Evolutionary conservation across 306 rosid species (phyloP), one percentile per base, ranked within the genome.

Genomic region (Castanea sativa): DNA sequence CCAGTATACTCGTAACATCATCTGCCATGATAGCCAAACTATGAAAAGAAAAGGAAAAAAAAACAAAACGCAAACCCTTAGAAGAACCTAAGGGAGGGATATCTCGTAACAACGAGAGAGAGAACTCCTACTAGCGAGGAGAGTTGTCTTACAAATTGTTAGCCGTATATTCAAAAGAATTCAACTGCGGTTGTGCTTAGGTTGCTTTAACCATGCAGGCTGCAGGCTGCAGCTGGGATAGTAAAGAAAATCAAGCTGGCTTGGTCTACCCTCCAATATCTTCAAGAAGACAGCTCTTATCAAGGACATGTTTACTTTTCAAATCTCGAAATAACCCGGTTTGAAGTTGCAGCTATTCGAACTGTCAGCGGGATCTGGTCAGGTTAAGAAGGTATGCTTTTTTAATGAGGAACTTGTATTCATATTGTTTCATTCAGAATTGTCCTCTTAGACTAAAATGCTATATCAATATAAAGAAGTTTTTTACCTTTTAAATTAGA

Each of bases 241-340:
- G 83, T 86, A 86, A 95, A 95, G 92, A 95, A 95, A 90, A 86
- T 95, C 81, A 95, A 95, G 88, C 87, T 95, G 84, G 94, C 89
- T 79, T 98, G 23, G 23, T 23, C 23, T 23, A 23, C 23, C 23
- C 23, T 23, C 23, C 23, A 23, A 23, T 23, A 0, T 95, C 74
- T 95, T 91, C 86, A 95, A 95, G 88, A 95, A 95, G 80, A 92
- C 97, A 27, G 96, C 98, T 71, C 85, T 91, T 84, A 87, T 95
- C 75, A 95, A 82, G 85, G 92, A 92, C 75, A 95, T 95, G 99
- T 95, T 95, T 75, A 90, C 92, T 68, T 30, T 0, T 95, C 98
- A 5, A 91, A 95, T 90, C 98, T 91, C 76, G 99, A 95, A 86
- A 83, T 92, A 81, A 94, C 99, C 83, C 88, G 92, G 64, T 95